Base-by-base conservation (phyloP, 768 basidiomycete species). In the Galerina sulciceps region DNA sequence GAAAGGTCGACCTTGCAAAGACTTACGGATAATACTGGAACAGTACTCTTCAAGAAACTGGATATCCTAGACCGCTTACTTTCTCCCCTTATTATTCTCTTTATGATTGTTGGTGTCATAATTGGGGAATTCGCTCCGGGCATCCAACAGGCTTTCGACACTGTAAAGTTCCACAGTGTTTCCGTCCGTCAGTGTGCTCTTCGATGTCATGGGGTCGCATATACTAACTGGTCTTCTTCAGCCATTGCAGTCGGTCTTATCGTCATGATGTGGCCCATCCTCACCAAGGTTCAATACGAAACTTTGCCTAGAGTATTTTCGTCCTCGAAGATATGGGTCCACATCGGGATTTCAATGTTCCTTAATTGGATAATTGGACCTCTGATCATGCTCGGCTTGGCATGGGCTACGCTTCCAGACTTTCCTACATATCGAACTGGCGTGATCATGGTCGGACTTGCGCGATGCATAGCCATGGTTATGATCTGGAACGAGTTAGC, bases 221-320 rank as follows among this genome's bases (percentile, higher is more conserved):
- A 54, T 42, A 26, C 41, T 49, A 36, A 14, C 50, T 14, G 14
- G 26, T 2, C 18, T 38, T 15, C 43, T 48, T 31, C 59, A 93
- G 92, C 91, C 2, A 91, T 94, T 44, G 88, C 87, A 13, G 78
- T 93, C 43, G 93, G 92, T 1, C 83, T 94, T 42, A 83, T 94
- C 13, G 76, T 93, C 55, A 94, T 94, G 81, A 94, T 94, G 89
- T 93, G 90, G 89, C 93, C 91, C 1, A 82, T 88, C 35, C 81
- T 89, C 53, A 85, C 86, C 46, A 87, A 87, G 73, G 87, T 93
- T 14, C 88, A 88, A 67, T 94, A 90, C 69, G 93, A 94, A 69
- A 68, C 75, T 1, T 78, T 94, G 1, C 87, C 87, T 0, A 55
- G 66, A 13, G 69, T 91, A 31, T 82, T 92, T 63, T 69, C 73